Conservation (phyloP, 768 basidiomycete species). For the Rhodosporidiobolus sp. region DNA sequence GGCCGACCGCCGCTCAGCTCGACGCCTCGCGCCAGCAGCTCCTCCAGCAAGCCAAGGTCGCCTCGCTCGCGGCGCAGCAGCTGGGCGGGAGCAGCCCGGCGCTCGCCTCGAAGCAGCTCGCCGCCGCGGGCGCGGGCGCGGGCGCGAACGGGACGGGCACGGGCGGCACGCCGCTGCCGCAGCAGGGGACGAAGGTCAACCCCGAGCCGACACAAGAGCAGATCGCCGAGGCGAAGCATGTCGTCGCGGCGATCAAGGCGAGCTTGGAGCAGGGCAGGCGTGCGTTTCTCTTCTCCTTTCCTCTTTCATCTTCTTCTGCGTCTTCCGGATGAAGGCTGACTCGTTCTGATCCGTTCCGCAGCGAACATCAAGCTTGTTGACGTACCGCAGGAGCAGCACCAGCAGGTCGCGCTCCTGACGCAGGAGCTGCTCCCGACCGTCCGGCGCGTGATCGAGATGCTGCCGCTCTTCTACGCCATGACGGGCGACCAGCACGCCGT, state of each 20-base stretch:
- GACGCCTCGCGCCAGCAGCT: slow-evolving; percentile 25
- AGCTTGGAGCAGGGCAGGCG: slow-evolving; percentile 17
- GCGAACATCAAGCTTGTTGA: slow-evolving; percentile 27
- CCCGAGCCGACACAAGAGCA: slow-evolving; percentile 29
- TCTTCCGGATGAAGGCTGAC: background rate
- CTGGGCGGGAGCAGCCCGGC: background rate
- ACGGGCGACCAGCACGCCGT: slow-evolving; percentile 20
- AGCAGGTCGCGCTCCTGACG: slow-evolving; percentile 19
- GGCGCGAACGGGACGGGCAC: too few relatives aligned
- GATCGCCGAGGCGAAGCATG: slow-evolving; percentile 15
- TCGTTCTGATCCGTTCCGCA: background rate
- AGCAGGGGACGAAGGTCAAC: slow-evolving; percentile 1
- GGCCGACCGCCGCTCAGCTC: slow-evolving; percentile 9
- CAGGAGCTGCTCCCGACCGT: slow-evolving; percentile 36
- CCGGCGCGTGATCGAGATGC: slow-evolving; percentile 35
- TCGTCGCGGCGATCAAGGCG: slow-evolving; percentile 9
- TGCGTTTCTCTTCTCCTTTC: background rate
- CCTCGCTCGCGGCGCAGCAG: slow-evolving; percentile 11
- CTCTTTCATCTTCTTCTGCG: background rate
- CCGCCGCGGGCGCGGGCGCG: background rate
- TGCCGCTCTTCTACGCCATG: slow-evolving; percentile 43
- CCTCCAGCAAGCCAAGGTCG: slow-evolving; percentile 9
- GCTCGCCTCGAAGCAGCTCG: slow-evolving; percentile 8
- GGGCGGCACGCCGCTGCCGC: background rate
- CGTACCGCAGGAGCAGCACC: slow-evolving; percentile 26